These are phyloP conservation scores for Phycomyces nitens DNA, from an alignment of 192 early-diverging fungal genomes.

Conservation along the genomic window DNA sequence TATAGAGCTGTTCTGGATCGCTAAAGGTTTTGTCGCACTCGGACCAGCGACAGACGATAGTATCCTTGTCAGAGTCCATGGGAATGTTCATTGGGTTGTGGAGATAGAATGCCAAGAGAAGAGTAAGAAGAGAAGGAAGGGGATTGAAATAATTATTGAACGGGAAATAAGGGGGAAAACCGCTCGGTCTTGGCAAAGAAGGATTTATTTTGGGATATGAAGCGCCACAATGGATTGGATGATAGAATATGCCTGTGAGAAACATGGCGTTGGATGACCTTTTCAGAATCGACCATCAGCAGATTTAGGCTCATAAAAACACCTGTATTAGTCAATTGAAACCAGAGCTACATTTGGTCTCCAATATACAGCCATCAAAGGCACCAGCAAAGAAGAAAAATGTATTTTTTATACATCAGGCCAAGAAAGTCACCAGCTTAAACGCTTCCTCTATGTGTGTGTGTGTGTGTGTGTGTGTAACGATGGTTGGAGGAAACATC, in stretches of 20 bases:
- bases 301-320: too few relatives aligned
- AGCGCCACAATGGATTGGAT: conserved; percentile 3
- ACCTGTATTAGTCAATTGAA: too few relatives aligned
- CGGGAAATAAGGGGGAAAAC: not conserved
- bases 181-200: conserved; percentile 5
- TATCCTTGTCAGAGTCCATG: conserved; percentile 14
- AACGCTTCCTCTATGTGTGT: too few relatives aligned
- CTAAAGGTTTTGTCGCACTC: conserved; percentile 51
- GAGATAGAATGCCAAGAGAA: not conserved
- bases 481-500: too few relatives aligned
- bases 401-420: too few relatives aligned
- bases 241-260: not conserved
- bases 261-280: too few relatives aligned
- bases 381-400: too few relatives aligned
- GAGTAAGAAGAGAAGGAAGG: not conserved
- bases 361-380: too few relatives aligned
- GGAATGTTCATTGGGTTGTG: conserved; percentile 3
- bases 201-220: conserved; percentile 4
- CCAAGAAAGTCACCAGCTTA: too few relatives aligned
- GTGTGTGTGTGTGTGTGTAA: too few relatives aligned
- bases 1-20: conserved; percentile 82
- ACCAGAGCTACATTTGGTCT: too few relatives aligned
- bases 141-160: conserved; percentile 1
- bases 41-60: conserved; percentile 42
- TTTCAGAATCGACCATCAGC: too few relatives aligned